phyloP scores from a whole-genome alignment of 371 early-diverging fungal genomes.

The Chytridium lagenaria region DNA sequence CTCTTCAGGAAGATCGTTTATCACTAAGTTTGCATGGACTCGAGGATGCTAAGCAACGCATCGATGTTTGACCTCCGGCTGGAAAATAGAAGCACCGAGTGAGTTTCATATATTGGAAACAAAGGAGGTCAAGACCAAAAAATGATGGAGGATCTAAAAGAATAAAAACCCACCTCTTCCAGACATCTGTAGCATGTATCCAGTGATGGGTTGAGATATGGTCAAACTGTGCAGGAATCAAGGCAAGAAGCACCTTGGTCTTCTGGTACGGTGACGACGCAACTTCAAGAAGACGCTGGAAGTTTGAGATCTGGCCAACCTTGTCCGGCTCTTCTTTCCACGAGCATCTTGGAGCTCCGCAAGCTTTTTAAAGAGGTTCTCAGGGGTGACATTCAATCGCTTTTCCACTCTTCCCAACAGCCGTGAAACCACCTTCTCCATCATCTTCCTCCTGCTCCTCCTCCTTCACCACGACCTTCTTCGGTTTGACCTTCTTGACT shows the following conservation, averaged over 20 bases:
- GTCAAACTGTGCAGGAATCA: constrained; percentile 94
- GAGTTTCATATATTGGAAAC: no score
- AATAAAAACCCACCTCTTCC: no score
- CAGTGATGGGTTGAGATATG: constrained; percentile 65
- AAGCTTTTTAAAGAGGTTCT: constrained; percentile 82
- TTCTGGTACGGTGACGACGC: constrained; percentile 81
- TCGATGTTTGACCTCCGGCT: constrained; percentile 76
- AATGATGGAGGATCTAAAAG: no score
- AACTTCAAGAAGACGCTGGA: constrained; percentile 71
- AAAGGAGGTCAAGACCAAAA: no score
- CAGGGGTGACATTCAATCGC: constrained; percentile 65
- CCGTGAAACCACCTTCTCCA: constrained; percentile 70
- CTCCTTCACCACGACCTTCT: no score
- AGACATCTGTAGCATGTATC: constrained; percentile 77
- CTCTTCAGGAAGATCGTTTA: constrained; percentile 37
- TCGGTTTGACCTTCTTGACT: no score
- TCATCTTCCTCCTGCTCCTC: constrained; percentile 40
- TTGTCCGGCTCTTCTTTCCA: constrained; percentile 95
- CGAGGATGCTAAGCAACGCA: constrained; percentile 74
- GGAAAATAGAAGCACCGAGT: no score
- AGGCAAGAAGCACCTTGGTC: constrained; percentile 81
- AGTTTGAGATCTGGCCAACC: constrained; percentile 70
- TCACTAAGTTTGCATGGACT: constrained; percentile 59
- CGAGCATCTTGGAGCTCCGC: constrained; percentile 81
- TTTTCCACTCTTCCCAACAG: constrained; percentile 87